Evolutionary conservation across 2,329 filamentous ascomycete genomes (phyloP).

Genomic region (Botrytis porri): DNA sequence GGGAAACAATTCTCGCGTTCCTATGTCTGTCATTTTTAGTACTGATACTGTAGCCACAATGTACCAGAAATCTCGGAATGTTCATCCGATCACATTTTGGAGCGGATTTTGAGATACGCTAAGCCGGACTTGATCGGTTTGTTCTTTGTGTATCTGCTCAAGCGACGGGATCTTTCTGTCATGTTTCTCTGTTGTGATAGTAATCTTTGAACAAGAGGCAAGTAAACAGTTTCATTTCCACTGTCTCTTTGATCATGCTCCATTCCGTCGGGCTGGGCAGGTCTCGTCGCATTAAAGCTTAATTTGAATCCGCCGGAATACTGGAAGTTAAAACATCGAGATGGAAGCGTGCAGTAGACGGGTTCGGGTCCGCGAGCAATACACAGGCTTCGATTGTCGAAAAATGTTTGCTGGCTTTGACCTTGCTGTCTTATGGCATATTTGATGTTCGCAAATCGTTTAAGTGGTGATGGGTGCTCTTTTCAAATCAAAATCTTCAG

Average conservation of each 20-base stretch:
- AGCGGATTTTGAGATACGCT: background rate
- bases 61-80: background rate
- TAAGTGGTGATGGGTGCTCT: background rate
- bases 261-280: background rate
- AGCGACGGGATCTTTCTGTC: background rate
- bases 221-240: background rate
- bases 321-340: background rate
- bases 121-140: background rate
- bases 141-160: background rate
- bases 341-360: background rate
- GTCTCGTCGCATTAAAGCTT: background rate
- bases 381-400: background rate
- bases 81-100: background rate
- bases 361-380: background rate
- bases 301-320: background rate
- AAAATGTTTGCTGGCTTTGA: background rate
- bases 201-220: background rate
- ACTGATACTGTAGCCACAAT: background rate
- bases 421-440: background rate
- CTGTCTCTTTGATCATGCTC: background rate
- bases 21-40: background rate
- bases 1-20: too few species aligned
- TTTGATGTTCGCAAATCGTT: background rate
- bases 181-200: background rate
- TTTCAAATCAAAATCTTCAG: background rate